These are phyloP conservation scores for Salix dunnii DNA, from an alignment of 345 rosid genomes.

Conservation along the genomic window DNA sequence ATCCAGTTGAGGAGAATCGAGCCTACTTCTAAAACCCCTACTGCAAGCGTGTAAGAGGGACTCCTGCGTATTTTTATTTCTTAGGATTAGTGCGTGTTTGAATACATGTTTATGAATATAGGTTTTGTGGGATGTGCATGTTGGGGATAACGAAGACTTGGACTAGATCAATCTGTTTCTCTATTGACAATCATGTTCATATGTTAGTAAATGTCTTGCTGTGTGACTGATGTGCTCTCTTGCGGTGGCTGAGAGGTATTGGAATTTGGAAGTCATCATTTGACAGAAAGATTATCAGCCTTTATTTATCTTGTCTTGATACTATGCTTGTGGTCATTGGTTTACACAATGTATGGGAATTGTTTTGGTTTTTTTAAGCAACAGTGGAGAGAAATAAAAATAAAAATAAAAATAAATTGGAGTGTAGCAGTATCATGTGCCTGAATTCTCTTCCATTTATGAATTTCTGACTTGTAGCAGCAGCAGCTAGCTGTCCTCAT, in stretches of 20 bases:
- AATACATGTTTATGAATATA: too few species aligned
- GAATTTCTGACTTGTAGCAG: not conserved
- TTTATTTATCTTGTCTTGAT: not conserved
- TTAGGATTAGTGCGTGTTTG: not conserved
- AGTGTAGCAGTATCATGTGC: too few species aligned
- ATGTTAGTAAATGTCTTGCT: not conserved
- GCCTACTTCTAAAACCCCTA: conserved; percentile 32
- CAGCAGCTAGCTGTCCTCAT: not conserved
- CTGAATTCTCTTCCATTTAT: not conserved
- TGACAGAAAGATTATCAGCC: too few species aligned
- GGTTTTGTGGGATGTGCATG: not conserved
- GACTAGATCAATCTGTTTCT: not conserved
- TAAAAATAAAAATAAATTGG: too few species aligned
- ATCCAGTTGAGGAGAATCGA: conserved; percentile 37
- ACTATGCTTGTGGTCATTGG: not conserved
- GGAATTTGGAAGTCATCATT: not conserved
- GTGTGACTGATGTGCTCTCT: too few species aligned
- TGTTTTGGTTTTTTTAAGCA: not conserved
- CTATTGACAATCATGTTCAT: not conserved
- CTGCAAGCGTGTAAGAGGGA: conserved; percentile 10
- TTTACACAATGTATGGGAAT: not conserved
- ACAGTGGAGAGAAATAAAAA: too few species aligned
- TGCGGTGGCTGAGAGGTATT: not conserved
- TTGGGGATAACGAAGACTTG: conserved; percentile 17
- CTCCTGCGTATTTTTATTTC: not conserved